Conservation (phyloP, 305 asterid genomes). For the Fraxinus greggii region DNA sequence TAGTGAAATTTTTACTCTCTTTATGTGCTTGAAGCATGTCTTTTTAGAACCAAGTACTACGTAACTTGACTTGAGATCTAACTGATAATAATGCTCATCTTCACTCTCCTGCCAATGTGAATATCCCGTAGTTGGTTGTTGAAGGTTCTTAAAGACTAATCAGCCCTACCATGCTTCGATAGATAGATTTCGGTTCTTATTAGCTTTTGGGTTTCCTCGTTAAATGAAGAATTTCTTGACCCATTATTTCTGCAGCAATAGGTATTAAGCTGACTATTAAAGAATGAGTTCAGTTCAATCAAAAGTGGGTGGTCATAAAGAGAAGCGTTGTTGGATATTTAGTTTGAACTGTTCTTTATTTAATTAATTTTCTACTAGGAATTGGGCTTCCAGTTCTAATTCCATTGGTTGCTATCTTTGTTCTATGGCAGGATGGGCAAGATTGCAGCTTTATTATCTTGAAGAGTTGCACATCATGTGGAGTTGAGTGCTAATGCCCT, state of each 20-base stretch:
- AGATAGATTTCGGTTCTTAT: not conserved
- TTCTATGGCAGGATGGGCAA: not conserved
- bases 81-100: not conserved
- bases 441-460: not conserved
- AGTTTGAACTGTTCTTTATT: not conserved
- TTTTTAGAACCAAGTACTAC: not conserved
- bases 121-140: not conserved
- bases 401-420: not conserved
- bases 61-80: not conserved
- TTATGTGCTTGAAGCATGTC: not conserved
- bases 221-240: not conserved
- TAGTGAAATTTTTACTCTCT: not conserved
- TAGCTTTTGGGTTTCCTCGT: not conserved
- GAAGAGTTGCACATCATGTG: not conserved
- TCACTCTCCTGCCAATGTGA: not conserved
- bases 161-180: not conserved
- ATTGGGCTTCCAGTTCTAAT: not conserved
- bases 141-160: not conserved
- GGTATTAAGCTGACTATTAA: not conserved
- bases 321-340: not conserved
- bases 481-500: not conserved
- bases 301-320: not conserved
- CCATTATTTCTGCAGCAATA: not conserved
- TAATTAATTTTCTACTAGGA: not conserved
- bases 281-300: not conserved